Evolutionary conservation across 2,329 filamentous ascomycete genomes (phyloP), one percentile per base, ranked within the genome.

Genomic region (Sporothrix pallida): DNA sequence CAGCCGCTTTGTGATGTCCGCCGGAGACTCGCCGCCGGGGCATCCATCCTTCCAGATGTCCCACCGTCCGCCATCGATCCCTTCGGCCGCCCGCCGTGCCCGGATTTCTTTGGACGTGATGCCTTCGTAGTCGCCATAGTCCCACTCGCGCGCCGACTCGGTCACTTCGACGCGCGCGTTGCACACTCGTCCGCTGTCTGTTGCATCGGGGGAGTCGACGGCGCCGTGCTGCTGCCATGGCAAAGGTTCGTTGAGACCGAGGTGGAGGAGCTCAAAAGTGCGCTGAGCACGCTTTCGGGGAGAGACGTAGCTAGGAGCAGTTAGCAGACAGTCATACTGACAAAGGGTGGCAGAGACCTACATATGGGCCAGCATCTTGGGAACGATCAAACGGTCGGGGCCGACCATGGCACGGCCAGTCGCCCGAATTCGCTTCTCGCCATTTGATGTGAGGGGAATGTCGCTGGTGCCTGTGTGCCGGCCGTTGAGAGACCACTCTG

Each of bases 21-120:
- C 84, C 0, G 95, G 93, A 62, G 82, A 93, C 91, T 97, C 94
- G 81, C 94, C 94, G 2, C 91, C 92, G 1, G 91, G 92, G 82
- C 94, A 97, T 0, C 94, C 94, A 80, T 97, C 93, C n/a, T 84
- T 86, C 94, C 94, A 97, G 76, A 97, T 97, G 83, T 96, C 92
- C 93, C 93, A 97, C 31, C 83, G 81, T 37, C 31, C 31, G 3
- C 84, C 86, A 56, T 84, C 77, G 23, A 87, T 83, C 8, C 92
- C 92, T 74, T 89, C 84, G 78, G 87, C 84, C 74, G 83, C 85
- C 70, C 88, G 87, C 77, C 83, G 79, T 71, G 86, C 85, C 70
- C 88, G 85, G 79, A 97, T 97, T 77, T 93, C 86, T 17, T 86
- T 83, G 75, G 87, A 91, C 50, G 92, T 93, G 79, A 96, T 87